Base-by-base conservation (phyloP, 805 yeast species). In the Helenozyma baotianmanensis region DNA sequence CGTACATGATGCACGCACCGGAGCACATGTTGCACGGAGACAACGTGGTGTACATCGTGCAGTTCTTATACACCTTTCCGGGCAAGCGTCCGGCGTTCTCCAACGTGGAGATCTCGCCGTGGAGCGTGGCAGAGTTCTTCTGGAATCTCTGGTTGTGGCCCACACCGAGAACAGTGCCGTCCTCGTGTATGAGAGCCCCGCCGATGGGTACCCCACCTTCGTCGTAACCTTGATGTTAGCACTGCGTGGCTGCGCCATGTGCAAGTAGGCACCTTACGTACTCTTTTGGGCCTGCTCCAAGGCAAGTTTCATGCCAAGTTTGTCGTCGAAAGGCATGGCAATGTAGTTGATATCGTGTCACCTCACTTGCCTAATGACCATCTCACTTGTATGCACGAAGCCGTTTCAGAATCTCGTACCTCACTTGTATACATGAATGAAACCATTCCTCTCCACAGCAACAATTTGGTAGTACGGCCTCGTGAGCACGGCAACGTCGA, bases 21-120 rank as follows among this genome's bases (percentile, higher is more conserved):
- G 92, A 76, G 57, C 97, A 90, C 97, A 90, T 90, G 46, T 80
- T 73, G 57, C 97, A 90, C 3, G 97, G 97, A 6, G 95, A 84
- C 45, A 90, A 65, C 0, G 96, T 84, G 19, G 97, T 88, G 62
- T 88, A 90, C 74, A 87, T 74, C 14, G 97, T 92, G 47, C 96
- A 82, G 42, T 80, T 72, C 51, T 82, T 83, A 65, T 90, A 90
- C 12, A 74, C 76, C 14, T 70, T 68, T 4, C 89, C 97, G 14
- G 80, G 79, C 36, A 92, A 67, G 51, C 97, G 74, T 6, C 97
- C 97, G 14, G 96, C 94, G 42, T 84, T 80, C 52, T 88, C 96
- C 38, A 92, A 68, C 7, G 95, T 79, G 9, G 89, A 74, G 48
- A 85, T 92, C 55, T 90, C 98, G 14, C 96, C 98, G 50, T 90